phyloP scores from a whole-genome alignment of 208 protist species.

The Zelonia costaricensis region DNA sequence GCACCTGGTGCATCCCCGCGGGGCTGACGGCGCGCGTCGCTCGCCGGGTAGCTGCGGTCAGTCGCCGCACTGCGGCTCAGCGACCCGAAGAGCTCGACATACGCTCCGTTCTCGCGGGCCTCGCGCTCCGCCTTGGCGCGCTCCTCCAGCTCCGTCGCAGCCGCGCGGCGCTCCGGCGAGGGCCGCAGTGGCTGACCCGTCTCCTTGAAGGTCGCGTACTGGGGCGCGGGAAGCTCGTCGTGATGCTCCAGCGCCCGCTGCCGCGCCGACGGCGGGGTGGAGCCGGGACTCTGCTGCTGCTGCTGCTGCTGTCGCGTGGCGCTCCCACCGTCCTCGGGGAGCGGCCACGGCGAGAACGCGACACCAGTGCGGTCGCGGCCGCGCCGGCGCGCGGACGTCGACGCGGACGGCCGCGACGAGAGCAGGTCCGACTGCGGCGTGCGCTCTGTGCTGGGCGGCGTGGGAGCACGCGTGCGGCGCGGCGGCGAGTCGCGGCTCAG shows the following conservation, averaged over 20 bases:
- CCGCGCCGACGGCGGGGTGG: constrained; percentile 6
- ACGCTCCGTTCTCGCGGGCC: not conserved
- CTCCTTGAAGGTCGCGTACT: constrained; percentile 21
- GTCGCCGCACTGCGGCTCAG: not conserved
- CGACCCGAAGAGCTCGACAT: not conserved
- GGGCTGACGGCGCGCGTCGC: not conserved
- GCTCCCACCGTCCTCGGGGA: constrained; percentile 2
- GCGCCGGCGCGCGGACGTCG: no score
- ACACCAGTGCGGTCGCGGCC: not conserved
- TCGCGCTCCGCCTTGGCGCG: not conserved
- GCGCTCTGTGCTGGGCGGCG: no score
- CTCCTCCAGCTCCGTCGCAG: constrained; percentile 9
- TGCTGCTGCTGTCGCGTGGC: not conserved
- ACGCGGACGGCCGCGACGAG: no score
- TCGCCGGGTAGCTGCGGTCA: not conserved
- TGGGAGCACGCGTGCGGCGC: no score
- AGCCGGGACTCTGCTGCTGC: no score
- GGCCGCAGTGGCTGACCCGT: not conserved
- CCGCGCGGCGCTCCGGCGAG: constrained; percentile 22
- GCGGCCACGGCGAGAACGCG: constrained; percentile 15
- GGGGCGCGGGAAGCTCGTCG: constrained; percentile 18
- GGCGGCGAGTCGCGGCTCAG: no score
- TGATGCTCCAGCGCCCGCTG: constrained; percentile 7
- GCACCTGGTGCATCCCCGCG: not conserved
- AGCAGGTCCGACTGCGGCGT: no score